These are phyloP conservation scores for Diaporthe destruens DNA, from an alignment of 2,329 filamentous ascomycete species.

Conservation along the genomic window DNA sequence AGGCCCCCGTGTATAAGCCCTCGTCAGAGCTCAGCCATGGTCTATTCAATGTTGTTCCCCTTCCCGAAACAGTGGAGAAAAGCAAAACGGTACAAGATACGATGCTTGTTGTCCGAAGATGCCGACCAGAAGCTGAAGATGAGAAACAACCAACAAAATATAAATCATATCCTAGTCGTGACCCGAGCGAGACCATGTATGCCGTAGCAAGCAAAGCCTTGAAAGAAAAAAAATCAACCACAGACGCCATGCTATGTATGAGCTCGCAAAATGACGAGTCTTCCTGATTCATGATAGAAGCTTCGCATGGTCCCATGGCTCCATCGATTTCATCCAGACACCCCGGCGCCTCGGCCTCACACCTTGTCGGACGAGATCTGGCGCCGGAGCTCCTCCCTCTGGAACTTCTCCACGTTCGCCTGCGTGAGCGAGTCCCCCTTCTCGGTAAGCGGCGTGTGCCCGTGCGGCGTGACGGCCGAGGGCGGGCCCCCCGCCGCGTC, in stretches of 20 bases:
- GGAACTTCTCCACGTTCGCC: constrained; percentile 47
- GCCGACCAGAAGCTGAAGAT: neutral
- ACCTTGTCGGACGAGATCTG: constrained; percentile 28
- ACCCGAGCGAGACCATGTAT: neutral
- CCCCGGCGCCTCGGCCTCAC: neutral
- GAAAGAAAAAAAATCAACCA: constrained; percentile 5
- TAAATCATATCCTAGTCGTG: neutral
- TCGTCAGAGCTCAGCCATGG: neutral
- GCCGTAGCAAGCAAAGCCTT: neutral
- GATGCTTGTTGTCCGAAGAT: neutral
- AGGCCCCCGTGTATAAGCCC: constrained; percentile 13
- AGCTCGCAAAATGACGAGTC: neutral
- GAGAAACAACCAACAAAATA: neutral
- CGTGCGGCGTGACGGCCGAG: constrained; percentile 31
- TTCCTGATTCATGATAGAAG: neutral
- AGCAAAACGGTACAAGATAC: neutral
- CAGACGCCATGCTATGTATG: constrained; percentile 40
- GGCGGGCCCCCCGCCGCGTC: constrained; percentile 43
- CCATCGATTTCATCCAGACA: neutral
- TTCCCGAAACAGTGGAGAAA: neutral
- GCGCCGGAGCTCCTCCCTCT: constrained; percentile 39
- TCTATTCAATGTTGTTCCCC: neutral
- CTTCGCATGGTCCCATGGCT: neutral
- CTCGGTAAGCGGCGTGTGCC: constrained; percentile 40
- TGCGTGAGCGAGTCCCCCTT: constrained; percentile 45